phyloP scores from a whole-genome alignment of 2,329 filamentous ascomycete genomes.

The Chaetomium sp. region DNA sequence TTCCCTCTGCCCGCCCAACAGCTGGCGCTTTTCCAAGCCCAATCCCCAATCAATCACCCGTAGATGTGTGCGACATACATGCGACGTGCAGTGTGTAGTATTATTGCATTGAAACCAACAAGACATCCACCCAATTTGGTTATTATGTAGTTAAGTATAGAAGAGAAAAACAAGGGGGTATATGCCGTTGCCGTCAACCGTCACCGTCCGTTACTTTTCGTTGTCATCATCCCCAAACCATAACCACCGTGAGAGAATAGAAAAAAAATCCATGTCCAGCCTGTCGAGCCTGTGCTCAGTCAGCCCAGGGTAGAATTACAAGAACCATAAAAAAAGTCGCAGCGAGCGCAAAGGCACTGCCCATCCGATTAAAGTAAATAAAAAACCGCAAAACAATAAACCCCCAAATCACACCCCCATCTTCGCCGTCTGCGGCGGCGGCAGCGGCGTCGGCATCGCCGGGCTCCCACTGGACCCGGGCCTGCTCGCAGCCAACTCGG shows the following conservation, averaged over 20 bases:
- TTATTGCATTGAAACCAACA: neutral
- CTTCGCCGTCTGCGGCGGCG: neutral
- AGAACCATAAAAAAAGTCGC: neutral
- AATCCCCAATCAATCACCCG: constrained; percentile 11
- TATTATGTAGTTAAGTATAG: neutral
- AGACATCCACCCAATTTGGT: neutral
- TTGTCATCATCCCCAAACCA: constrained; percentile 5
- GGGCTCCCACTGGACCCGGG: constrained; percentile 39
- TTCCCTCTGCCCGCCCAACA: neutral
- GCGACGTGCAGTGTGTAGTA: neutral
- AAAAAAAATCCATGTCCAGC: neutral
- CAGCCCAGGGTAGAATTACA: neutral
- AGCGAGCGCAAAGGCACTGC: neutral
- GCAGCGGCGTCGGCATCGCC: neutral
- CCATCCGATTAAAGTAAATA: neutral
- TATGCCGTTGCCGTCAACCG: constrained; percentile 3
- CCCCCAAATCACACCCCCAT: constrained; percentile 11
- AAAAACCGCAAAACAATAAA: neutral
- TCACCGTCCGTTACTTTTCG: neutral
- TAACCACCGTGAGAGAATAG: neutral
- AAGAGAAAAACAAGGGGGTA: constrained; percentile 1
- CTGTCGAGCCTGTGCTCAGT: constrained; percentile 5
- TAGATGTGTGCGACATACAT: neutral
- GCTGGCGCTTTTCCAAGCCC: constrained; percentile 4
- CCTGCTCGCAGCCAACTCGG: constrained; percentile 47